phyloP scores from a whole-genome alignment of 257 asterid species.

The Solanum etuberosum region DNA sequence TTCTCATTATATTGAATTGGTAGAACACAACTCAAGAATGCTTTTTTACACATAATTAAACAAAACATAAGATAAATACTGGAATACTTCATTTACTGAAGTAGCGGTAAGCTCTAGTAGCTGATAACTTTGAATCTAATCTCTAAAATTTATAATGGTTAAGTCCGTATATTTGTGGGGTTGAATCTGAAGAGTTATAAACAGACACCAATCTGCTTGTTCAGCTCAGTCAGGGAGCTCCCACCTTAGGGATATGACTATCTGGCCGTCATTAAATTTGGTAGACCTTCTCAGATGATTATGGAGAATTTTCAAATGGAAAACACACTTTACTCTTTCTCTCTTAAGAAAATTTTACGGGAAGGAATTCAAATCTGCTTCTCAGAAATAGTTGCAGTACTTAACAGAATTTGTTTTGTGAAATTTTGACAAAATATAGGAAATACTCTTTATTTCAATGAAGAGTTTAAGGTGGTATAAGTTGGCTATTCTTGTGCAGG shows the following conservation, averaged over 20 bases:
- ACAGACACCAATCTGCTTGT: neutral
- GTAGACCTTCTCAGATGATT: neutral
- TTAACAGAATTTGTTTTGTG: neutral
- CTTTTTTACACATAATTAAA: neutral
- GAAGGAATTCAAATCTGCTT: neutral
- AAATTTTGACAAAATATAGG: neutral
- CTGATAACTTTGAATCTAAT: neutral
- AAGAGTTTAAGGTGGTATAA: neutral
- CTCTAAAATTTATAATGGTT: neutral
- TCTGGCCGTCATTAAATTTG: neutral
- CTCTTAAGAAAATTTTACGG: neutral
- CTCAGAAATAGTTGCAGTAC: neutral
- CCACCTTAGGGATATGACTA: neutral
- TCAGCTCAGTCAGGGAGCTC: neutral
- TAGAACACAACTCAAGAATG: neutral
- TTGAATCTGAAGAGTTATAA: neutral
- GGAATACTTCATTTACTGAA: neutral
- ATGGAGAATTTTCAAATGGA: neutral
- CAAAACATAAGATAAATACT: neutral
- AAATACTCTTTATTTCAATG: neutral
- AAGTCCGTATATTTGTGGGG: neutral
- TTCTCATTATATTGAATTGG: neutral
- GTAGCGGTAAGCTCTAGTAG: neutral
- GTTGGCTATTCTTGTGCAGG: slow-evolving; percentile 34
- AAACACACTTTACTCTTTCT: neutral